Evolutionary conservation across 2,329 filamentous ascomycete species (phyloP), one percentile per base, ranked within the genome.

Genomic region (Curvularia lunata): DNA sequence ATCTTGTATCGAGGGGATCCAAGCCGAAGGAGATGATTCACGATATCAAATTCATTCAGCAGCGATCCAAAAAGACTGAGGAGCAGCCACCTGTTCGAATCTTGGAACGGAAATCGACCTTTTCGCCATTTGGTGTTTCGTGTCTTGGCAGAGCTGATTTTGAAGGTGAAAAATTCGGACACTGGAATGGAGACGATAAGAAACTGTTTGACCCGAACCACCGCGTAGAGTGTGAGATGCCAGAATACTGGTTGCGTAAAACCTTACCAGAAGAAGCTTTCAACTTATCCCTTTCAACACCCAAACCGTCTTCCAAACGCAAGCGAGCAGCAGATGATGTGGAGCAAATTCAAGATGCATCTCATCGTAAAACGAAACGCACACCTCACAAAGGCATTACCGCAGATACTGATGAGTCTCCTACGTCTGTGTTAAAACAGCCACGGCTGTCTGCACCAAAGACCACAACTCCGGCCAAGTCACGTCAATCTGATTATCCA

Each of bases 161-260:
- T 40, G 70, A 67, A 8, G 70, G 61, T 1, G 72, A 74, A 19
- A 64, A 71, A n/a, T 64, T 68, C 16, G 66, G 65, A 0, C 56
- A 65, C 28, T 71, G 67, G 69, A 62, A 62, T 2, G 62, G 65
- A 12, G 54, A 54, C 18, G 51, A 38, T 18, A 48, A 43, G 19
- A 21, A 48, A 9, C 45, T 63, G 5, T 78, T 76, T 32, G 72
- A 79, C 47, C 72, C 75, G 2, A 48, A 54, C 1, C 47, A 71
- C 41, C 67, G 66, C 5, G 70, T 79, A 3, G 74, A 78, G 28
- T 70, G 66, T n/a, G 75, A 77, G 40, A 66, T 80, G 13, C 70
- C 76, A 0, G 61, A 68, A 10, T 76, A 71, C 43, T 64, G 76
- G 38, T 62, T 79, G 12, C 53, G 64, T 5, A 63, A 68, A 40